Base-by-base conservation (phyloP, 2,329 filamentous ascomycete genomes). In the Chaetomiaceae sp. region DNA sequence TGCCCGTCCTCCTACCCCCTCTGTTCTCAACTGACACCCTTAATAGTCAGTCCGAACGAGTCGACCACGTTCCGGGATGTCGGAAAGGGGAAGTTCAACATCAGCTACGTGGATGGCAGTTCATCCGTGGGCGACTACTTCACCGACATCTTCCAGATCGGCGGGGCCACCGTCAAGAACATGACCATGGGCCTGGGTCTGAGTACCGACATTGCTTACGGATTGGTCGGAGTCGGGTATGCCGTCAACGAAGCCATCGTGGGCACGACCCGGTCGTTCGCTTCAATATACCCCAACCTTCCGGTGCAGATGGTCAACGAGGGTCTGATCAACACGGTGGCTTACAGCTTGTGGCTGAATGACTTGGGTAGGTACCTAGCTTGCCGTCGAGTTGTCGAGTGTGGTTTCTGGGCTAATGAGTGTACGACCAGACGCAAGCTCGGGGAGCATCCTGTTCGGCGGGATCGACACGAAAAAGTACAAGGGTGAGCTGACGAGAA, bases 401-500 rank as follows among this genome's bases (percentile, higher is more conserved):
- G 25, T 27, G 25, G 25, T 27, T 35, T 8, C 27, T 5, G 12
- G 19, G 13, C 41, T 58, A 33, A 49, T 58, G 12, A 14, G 6
- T 16, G 0, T n/a, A n/a, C n/a, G n/a, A n/a, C 8, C 33, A 66
- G 73, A 73, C 51, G 68, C 86, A 0, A 82, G 75, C 53, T 83
- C 77, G 1, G 88, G 88, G 31, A 85, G 73, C 58, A 84, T 92
- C 53, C 72, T 92, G 1, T 93, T 92, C 58, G 88, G 88, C 34
- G 88, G 86, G n/a, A 81, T 91, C 52, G 87, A 92, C 64, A 87
- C 81, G 0, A 78, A 76, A 53, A 91, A 91, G 64, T 93, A 82
- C 67, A 65, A 73, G 0, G 87, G 86, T 42, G 66, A 78, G 2
- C 73, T 91, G 27, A 73, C 75, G 40, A 78, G 75, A 5, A 72